phyloP scores from a whole-genome alignment of 2,329 filamentous ascomycete species.

The Alternaria solani region DNA sequence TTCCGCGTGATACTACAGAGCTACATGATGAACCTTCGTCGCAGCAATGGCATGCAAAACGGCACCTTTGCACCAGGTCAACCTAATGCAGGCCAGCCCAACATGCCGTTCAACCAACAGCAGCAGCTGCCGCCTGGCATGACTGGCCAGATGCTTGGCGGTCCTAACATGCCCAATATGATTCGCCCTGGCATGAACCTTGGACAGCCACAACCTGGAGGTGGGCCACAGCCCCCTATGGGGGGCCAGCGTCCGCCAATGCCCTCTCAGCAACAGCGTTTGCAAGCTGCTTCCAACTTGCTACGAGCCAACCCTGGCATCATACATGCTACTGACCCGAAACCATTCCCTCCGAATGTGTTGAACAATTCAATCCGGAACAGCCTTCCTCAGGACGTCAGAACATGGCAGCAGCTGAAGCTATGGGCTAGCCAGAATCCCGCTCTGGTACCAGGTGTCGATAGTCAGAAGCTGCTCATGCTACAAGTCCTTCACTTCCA shows the following conservation, averaged over 20 bases:
- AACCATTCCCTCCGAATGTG: slow-evolving; percentile 42
- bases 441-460: slow-evolving; percentile 33
- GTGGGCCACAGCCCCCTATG: slow-evolving; percentile 35
- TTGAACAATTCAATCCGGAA: slow-evolving; percentile 34
- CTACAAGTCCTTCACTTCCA: slow-evolving; percentile 56
- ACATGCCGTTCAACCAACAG: slow-evolving; percentile 44
- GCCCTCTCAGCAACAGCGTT: slow-evolving; percentile 37
- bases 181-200: slow-evolving; percentile 38
- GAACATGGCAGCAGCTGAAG: slow-evolving; percentile 66
- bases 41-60: slow-evolving; percentile 35
- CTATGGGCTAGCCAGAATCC: slow-evolving; percentile 60
- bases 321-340: slow-evolving; percentile 42
- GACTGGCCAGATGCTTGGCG: slow-evolving; percentile 40
- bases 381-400: slow-evolving; percentile 59
- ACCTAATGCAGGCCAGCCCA: slow-evolving; percentile 32
- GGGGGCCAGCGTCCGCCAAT: slow-evolving; percentile 34
- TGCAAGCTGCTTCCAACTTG: slow-evolving; percentile 35
- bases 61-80: slow-evolving; percentile 31
- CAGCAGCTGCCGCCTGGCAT: slow-evolving; percentile 32
- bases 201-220: slow-evolving; percentile 38
- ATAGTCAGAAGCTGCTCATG: slow-evolving; percentile 43
- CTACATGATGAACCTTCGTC: slow-evolving; percentile 33
- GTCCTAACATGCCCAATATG: slow-evolving; percentile 38
- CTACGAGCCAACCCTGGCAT: slow-evolving; percentile 47
- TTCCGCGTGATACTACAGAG: slow-evolving; percentile 41